phyloP scores from a whole-genome alignment of 345 rosid genomes.

The Acer saccharum region DNA sequence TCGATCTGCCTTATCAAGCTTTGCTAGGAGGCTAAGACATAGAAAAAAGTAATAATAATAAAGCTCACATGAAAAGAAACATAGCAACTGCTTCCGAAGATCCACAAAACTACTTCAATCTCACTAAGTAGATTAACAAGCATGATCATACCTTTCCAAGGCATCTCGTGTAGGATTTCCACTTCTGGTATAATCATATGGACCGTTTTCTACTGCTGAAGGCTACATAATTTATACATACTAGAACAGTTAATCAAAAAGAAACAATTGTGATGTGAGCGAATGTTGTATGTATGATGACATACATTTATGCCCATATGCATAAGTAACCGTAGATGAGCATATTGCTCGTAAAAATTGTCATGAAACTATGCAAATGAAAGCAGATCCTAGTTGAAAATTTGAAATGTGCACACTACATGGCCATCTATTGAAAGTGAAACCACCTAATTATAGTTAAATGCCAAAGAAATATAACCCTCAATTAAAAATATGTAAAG shows the following conservation, averaged over 20 bases:
- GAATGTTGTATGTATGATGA: not conserved
- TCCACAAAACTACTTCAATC: slow-evolving; percentile 13
- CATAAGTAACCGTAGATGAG: not conserved
- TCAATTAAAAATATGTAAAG: no score
- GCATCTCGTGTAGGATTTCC: slow-evolving; percentile 94
- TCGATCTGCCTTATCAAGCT: slow-evolving; percentile 94
- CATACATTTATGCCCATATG: not conserved
- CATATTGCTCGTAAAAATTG: not conserved
- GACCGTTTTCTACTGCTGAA: slow-evolving; percentile 75
- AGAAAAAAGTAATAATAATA: not conserved
- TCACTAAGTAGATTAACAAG: not conserved
- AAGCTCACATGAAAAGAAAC: slow-evolving; percentile 1
- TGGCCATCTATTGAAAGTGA: not conserved
- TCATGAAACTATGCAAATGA: not conserved
- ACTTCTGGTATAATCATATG: slow-evolving; percentile 96
- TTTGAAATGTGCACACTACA: not conserved
- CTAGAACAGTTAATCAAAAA: not conserved
- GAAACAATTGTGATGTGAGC: not conserved
- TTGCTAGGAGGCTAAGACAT: slow-evolving; percentile 70
- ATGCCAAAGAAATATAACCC: no score
- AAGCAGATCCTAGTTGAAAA: no score
- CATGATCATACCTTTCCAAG: slow-evolving; percentile 63
- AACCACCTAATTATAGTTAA: not conserved
- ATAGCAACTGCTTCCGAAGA: not conserved
- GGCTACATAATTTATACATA: slow-evolving; percentile 46